Percentiles rank a stretch among this genome's conserved stretches.
These are phyloP conservation scores for Babesia gibsoni DNA, from an alignment of 169 alveolate genomes.

Conservation along the genomic window DNA sequence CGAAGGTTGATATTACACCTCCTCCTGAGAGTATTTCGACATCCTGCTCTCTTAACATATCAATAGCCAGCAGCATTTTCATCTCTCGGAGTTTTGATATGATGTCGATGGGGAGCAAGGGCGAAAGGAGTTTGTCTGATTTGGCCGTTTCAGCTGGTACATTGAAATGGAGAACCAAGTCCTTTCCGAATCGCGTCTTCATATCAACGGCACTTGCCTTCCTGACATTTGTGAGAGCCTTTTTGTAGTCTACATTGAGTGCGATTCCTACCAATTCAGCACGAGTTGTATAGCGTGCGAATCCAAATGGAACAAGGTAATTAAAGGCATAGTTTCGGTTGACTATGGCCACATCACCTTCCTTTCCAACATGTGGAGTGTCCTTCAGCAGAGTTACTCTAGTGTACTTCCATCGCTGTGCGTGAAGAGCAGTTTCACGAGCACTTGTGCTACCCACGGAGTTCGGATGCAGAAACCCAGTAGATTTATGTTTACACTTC, in stretches of 20 bases:
- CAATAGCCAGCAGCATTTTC: conserved; percentile 37
- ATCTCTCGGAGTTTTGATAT: conserved; percentile 29
- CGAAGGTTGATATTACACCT: conserved; percentile 42
- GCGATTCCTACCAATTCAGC: conserved; percentile 55
- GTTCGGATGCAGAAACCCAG: no score
- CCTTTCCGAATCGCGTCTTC: conserved; percentile 41
- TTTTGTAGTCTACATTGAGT: conserved; percentile 48
- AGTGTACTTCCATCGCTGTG: conserved; percentile 38
- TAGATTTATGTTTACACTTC: no score
- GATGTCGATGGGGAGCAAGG: conserved; percentile 49
- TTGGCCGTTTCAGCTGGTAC: conserved; percentile 26
- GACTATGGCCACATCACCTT: conserved; percentile 53
- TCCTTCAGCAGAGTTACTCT: conserved; percentile 62
- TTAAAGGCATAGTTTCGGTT: conserved; percentile 58
- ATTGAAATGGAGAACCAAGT: conserved; percentile 46
- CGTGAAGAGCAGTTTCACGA: conserved; percentile 8
- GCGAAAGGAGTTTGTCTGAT: conserved; percentile 25
- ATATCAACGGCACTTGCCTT: conserved; percentile 57
- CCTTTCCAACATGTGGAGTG: conserved; percentile 62
- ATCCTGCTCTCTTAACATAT: conserved; percentile 63
- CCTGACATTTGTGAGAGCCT: conserved; percentile 50
- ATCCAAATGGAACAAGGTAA: conserved; percentile 66
- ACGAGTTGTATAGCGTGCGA: conserved; percentile 63
- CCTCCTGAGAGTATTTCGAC: conserved; percentile 45
- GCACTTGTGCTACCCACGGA: no score